Base-by-base conservation (phyloP, 495 filamentous ascomycete genomes). In the Neurospora tetrasperma region DNA sequence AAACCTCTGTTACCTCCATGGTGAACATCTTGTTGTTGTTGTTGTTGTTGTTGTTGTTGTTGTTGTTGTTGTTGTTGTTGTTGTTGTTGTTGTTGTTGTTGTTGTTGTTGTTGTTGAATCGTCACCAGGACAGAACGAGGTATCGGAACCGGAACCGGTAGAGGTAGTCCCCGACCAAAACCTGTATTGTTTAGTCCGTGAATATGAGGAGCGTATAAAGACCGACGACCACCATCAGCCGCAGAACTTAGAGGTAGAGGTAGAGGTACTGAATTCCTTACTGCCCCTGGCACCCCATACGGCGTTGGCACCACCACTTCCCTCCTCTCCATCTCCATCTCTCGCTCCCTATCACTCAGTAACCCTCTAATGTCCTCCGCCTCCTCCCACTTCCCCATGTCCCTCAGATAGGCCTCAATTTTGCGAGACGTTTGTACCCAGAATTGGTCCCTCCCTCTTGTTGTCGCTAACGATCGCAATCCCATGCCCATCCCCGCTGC, bases 361-460 rank as follows among this genome's bases (percentile, higher is more conserved):
- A 27, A 31, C 54, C 6, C 27, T 1, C 54, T n/a, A 27, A 80
- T 73, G 9, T 35, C 70, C 16, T 78, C 72, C 10, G 79, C 79
- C 73, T 77, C 75, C 8, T 71, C 74, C 12, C 70, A 14, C 7
- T 42, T 62, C 35, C 78, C 78, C 59, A 75, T 73, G 0, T 39
- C 46, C 11, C 77, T 44, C 4, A 81, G 27, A 70, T 76, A 74
- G 38, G 74, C 68, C 72, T 79, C 76, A 7, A 81, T 23, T 41
- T 72, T 14, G 43, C 42, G 9, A 5, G 79, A 71, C 3, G 77
- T 81, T 74, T 80, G 79, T 42, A 73, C 1, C 79, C 79, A 81
- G 66, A 81, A 81, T 70, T 40, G 10, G 72, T 42, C 41, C 14
- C 11, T 42, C 4, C 41, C 41, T 14, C 41, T 42, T 42, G 41